Conservation (phyloP, 2,329 filamentous ascomycete species). For the Microsporum audouinii region DNA sequence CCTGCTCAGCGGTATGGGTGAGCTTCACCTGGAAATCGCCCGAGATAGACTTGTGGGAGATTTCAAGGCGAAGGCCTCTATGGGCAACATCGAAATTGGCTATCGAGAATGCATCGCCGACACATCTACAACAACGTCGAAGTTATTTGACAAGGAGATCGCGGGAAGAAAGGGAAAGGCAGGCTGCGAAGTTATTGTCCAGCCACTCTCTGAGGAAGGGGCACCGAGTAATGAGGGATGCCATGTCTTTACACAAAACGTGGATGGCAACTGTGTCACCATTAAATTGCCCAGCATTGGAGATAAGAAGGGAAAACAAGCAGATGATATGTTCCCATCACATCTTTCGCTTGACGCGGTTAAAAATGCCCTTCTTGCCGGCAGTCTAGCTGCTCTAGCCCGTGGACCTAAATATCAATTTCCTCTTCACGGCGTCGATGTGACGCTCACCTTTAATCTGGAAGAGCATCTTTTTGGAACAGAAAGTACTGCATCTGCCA, state of each 20-base stretch:
- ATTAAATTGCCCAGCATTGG: constrained; percentile 43
- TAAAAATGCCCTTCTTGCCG: constrained; percentile 55
- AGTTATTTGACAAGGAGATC: constrained; percentile 65
- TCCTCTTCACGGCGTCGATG: constrained; percentile 64
- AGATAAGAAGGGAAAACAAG: constrained; percentile 8
- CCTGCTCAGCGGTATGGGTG: constrained; percentile 89
- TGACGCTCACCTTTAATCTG: constrained; percentile 59
- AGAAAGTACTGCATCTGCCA: constrained; percentile 55
- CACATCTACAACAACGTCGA: constrained; percentile 45
- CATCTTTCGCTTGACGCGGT: constrained; percentile 41
- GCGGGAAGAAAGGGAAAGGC: constrained; percentile 71
- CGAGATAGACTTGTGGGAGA: constrained; percentile 77
- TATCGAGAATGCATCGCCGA: constrained; percentile 72
- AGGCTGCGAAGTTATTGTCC: constrained; percentile 57
- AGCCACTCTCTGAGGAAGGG: constrained; percentile 40
- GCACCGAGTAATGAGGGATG: constrained; percentile 14
- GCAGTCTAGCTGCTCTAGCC: constrained; percentile 69
- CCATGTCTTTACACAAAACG: constrained; percentile 32
- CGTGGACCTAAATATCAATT: constrained; percentile 71
- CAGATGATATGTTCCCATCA: constrained; percentile 29
- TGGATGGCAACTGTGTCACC: constrained; percentile 61
- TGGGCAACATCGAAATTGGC: constrained; percentile 87
- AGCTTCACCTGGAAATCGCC: constrained; percentile 88
- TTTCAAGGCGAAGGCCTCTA: constrained; percentile 72
- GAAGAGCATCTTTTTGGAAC: constrained; percentile 52